Base-by-base conservation (phyloP, 768 basidiomycete species). In the Rickenella mellea region DNA sequence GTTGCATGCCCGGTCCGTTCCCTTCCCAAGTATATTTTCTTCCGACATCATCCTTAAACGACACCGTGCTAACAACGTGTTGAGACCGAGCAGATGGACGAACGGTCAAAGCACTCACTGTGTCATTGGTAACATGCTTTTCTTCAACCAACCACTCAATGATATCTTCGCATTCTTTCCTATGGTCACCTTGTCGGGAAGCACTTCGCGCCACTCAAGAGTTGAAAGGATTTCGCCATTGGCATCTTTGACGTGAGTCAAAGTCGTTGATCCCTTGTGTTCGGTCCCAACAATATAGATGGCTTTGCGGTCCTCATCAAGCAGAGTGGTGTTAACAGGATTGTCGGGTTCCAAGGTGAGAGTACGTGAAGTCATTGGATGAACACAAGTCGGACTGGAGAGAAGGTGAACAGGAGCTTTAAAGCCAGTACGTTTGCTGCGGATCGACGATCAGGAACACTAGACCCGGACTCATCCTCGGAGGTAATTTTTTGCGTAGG, bases 11-110 rank as follows among this genome's bases (percentile, higher is more conserved):
- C 8, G 62, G 52, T 9, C 51, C 55, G 44, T 60, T 60, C 7
- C 65, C 66, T 38, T 66, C 67, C 69, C 69, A 71, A 44, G 63
- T 67, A 44, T 62, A 66, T 24, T 56, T 57, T 30, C 62, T 54
- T 3, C 60, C 62, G 6, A 39, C 38, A 12, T 55, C 48, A 44
- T 66, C 67, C 29, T 58, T 46, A 47, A 70, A 63, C 14, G 51
- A 47, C 4, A 67, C 63, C 3, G 66, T 57, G 28, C 70, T 71
- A 47, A 8, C 32, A 17, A 27, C 4, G 24, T 27, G n/a, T n/a
- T n/a, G n/a, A n/a, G n/a, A n/a, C n/a, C n/a, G n/a, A n/a, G n/a
- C n/a, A n/a, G n/a, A n/a, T n/a, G n/a, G 9, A 2, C 6, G 25
- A 36, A 29, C 14, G 22, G 27, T 19, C 5, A 6, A 24, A 25